Base-by-base conservation (phyloP, 768 basidiomycete genomes). In the Leccinum aurantiacum region DNA sequence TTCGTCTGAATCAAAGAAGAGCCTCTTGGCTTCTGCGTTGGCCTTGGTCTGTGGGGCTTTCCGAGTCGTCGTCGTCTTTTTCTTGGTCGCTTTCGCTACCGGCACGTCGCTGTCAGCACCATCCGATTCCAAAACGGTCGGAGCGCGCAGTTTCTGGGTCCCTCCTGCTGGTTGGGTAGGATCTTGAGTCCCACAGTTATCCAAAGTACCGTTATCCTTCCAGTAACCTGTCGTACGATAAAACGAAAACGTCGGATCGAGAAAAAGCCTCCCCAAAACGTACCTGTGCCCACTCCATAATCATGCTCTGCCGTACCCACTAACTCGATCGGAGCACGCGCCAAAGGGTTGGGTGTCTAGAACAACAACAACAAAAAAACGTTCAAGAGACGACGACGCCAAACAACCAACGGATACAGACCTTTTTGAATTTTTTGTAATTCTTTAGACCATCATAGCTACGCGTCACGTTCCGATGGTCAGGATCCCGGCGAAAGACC, bases 351-450 rank as follows among this genome's bases (percentile, higher is more conserved):
- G 7, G 62, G 62, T 65, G 71, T 78, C 78, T 79, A 44, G 8
- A 3, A 25, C 22, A 11, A 41, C 6, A 17, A 37, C 3, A 9
- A 29, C 1, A 13, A 4, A 33, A 33, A 5, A 33, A 33, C 2
- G 35, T 54, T 59, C 25, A 31, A 29, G 6, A 56, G 19, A 56
- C 17, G 4, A 56, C 53, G 76, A 56, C 27, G 24, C 8, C 50
- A 27, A 29, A 13, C 13, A 48, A 10, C n/a, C 17, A 53, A 60
- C 35, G 25, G 54, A 10, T 3, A 63, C 78, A 31, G n/a, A 86
- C 87, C 81, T 84, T 85, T 63, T 84, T 89, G 65, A 92, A 93
- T 70, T 86, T 91, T 69, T 93, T 93, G 73, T 85, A 91, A 67
- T 93, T 84, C 0, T 82, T 82, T 51, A 77, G 75, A 2, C 82